phyloP scores from a whole-genome alignment of 768 basidiomycete genomes.

The Amanita subjunquillea region DNA sequence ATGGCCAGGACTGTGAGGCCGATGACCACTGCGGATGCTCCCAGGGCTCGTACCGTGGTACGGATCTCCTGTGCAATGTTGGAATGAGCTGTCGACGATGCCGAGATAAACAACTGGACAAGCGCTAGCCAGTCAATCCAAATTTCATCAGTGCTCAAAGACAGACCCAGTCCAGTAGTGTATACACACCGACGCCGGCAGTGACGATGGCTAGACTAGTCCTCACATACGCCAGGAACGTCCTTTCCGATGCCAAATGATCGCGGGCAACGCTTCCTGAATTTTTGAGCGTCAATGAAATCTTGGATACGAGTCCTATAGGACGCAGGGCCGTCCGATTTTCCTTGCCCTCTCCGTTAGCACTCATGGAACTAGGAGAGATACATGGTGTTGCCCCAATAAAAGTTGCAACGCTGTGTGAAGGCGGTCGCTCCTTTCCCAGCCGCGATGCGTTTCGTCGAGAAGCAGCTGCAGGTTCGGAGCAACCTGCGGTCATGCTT shows the following conservation, averaged over 20 bases:
- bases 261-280: constrained; percentile 55
- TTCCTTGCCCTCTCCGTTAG: not conserved
- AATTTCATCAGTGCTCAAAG: not conserved
- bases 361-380: not conserved
- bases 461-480: not conserved
- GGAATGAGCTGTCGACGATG: constrained; percentile 7
- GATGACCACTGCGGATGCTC: constrained; percentile 35
- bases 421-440: not conserved
- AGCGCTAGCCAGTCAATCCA: constrained; percentile 24
- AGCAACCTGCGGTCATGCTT: not conserved
- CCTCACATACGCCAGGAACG: constrained; percentile 55
- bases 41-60: constrained; percentile 38
- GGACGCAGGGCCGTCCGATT: not conserved
- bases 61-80: constrained; percentile 13
- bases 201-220: constrained; percentile 52
- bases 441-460: not conserved
- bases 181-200: constrained; percentile 44
- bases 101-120: constrained; percentile 42
- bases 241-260: constrained; percentile 53
- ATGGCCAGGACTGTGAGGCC: constrained; percentile 37
- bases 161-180: not conserved
- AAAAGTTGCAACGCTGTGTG: not conserved
- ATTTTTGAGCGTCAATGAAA: constrained; percentile 36
- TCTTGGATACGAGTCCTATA: not conserved
- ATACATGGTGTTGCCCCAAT: not conserved